Conservation (phyloP, 257 asterid genomes). For the Ballota nigra region DNA sequence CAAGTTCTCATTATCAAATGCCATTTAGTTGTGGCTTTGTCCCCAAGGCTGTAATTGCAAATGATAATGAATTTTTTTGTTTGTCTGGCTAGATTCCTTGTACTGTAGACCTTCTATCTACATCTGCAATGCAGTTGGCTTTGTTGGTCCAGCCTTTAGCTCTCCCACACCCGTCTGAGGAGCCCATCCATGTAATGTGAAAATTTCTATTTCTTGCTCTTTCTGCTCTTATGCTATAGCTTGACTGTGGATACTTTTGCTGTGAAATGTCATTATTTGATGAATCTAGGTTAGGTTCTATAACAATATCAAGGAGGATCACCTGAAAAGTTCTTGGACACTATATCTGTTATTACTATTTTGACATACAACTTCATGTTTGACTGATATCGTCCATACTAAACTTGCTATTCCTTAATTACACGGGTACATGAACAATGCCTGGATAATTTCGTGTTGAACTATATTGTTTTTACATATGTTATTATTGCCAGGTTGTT, state of each 20-base stretch:
- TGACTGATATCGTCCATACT: neutral
- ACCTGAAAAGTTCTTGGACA: neutral
- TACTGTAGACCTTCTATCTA: slow-evolving; percentile 86
- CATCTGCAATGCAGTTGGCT: slow-evolving; percentile 96
- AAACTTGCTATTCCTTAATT: slow-evolving; percentile 8
- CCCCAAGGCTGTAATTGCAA: slow-evolving; percentile 19
- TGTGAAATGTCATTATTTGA: neutral
- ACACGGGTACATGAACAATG: slow-evolving; percentile 15
- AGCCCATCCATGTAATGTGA: slow-evolving; percentile 79
- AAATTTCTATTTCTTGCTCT: slow-evolving; percentile 11
- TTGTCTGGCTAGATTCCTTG: slow-evolving; percentile 76
- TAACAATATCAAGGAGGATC: neutral
- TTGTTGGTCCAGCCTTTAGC: slow-evolving; percentile 97
- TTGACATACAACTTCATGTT: too few species aligned
- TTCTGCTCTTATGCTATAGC: slow-evolving; percentile 24
- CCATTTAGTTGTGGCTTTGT: slow-evolving; percentile 6
- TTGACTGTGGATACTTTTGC: neutral
- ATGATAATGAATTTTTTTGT: slow-evolving; percentile 22
- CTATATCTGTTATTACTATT: neutral
- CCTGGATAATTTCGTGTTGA: slow-evolving; percentile 3
- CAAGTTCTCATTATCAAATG: neutral
- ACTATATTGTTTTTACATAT: neutral
- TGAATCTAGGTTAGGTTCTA: neutral
- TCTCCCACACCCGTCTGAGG: slow-evolving; percentile 96
- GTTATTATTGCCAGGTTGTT: slow-evolving; percentile 57